Evolutionary conservation across 1,284 basidiomycete species (phyloP).

Genomic region (Mycena citricolor): DNA sequence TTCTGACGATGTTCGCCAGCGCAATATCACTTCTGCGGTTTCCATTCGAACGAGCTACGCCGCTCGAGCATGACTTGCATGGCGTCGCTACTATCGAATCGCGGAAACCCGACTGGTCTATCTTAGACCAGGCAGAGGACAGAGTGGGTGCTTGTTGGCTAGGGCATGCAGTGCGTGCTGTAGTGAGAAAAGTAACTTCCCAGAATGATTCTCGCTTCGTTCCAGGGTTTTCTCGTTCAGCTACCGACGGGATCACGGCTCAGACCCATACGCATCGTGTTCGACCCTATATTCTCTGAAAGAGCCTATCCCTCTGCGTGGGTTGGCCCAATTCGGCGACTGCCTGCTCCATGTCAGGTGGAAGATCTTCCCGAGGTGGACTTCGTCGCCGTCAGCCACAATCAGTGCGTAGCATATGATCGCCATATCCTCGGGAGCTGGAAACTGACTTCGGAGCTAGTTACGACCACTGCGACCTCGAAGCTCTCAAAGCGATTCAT

Average conservation of each 20-base stretch:
- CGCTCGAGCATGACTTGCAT: slow-evolving; percentile 15
- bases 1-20: slow-evolving; percentile 19
- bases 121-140: slow-evolving; percentile 11
- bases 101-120: slow-evolving; percentile 12
- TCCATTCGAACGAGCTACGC: slow-evolving; percentile 18
- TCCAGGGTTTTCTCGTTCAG: slow-evolving; percentile 60
- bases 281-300: slow-evolving; percentile 70
- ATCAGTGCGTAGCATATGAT: slow-evolving; percentile 61
- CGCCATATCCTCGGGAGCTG: background rate
- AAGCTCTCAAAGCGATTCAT: slow-evolving; percentile 29
- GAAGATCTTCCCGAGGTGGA: slow-evolving; percentile 68
- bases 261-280: slow-evolving; percentile 63
- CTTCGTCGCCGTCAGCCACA: slow-evolving; percentile 66
- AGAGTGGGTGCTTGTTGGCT: slow-evolving; percentile 58
- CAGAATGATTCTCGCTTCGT: background rate
- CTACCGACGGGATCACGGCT: slow-evolving; percentile 44
- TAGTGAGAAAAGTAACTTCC: background rate
- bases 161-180: slow-evolving; percentile 52
- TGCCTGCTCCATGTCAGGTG: slow-evolving; percentile 57
- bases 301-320: slow-evolving; percentile 57
- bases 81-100: slow-evolving; percentile 20
- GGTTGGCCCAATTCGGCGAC: slow-evolving; percentile 57
- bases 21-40: slow-evolving; percentile 16
- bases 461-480: slow-evolving; percentile 43
- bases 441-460: slow-evolving; percentile 3